phyloP scores from a whole-genome alignment of 352 stramenopile species.

The Globisporangium paroecandrum region DNA sequence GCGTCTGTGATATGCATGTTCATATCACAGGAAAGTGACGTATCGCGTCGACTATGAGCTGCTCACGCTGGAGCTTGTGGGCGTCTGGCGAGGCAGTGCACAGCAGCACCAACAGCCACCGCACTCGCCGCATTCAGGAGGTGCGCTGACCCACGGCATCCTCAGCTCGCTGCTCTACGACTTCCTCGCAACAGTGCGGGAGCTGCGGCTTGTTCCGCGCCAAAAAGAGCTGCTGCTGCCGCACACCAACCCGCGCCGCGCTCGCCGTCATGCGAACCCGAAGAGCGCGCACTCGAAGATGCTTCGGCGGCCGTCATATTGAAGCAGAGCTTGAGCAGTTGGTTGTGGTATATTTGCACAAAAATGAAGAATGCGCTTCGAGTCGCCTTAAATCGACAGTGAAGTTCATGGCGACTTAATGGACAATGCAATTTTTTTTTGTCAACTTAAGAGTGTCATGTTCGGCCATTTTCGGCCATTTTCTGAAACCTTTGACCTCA shows the following conservation, averaged over 20 bases:
- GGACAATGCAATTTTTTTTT: neutral
- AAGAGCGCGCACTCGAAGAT: neutral
- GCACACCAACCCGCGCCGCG: conserved; percentile 13
- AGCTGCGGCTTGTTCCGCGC: conserved; percentile 71
- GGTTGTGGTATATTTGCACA: neutral
- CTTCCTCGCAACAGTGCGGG: conserved; percentile 77
- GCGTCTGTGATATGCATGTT: neutral
- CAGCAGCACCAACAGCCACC: conserved; percentile 3
- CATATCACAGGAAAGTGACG: conserved; percentile 15
- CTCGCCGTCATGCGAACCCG: conserved; percentile 4
- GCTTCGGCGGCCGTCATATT: neutral
- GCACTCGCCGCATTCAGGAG: neutral
- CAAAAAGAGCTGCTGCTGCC: conserved; percentile 66
- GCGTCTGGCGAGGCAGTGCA: conserved; percentile 20
- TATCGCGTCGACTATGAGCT: conserved; percentile 19
- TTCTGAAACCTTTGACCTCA: neutral
- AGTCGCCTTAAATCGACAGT: neutral
- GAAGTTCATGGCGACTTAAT: neutral
- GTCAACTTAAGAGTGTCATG: neutral
- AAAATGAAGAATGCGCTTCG: neutral
- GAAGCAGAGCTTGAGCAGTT: neutral
- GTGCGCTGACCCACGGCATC: conserved; percentile 28
- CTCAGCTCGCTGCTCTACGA: conserved; percentile 53
- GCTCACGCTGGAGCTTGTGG: conserved; percentile 20
- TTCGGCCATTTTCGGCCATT: neutral